Conservation (phyloP, 2,329 filamentous ascomycete genomes). For the Penicillium sp. region DNA sequence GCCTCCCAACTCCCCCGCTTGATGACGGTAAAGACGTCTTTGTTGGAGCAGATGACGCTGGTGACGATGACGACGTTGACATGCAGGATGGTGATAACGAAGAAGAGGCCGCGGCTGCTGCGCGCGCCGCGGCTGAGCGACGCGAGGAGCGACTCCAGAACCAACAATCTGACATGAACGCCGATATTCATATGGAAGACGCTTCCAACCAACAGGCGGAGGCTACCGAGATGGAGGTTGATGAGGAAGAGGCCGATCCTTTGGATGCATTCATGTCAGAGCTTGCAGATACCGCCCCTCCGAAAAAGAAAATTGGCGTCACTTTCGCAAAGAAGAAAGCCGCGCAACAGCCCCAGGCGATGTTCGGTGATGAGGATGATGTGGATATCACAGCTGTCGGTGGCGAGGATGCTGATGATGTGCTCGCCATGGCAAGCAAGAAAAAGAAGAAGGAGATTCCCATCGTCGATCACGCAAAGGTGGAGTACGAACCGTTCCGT, state of each 20-base stretch:
- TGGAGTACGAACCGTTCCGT: constrained; percentile 80
- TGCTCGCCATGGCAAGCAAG: constrained; percentile 63
- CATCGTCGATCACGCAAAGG: constrained; percentile 78
- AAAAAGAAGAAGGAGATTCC: constrained; percentile 97
- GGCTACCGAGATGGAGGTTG: constrained; percentile 42
- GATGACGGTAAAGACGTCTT: constrained; percentile 62
- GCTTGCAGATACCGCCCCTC: constrained; percentile 54
- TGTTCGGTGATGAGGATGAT: constrained; percentile 85
- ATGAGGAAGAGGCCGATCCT: constrained; percentile 73
- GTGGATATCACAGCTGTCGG: constrained; percentile 62
- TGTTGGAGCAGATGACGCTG: constrained; percentile 61
- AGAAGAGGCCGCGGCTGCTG: constrained; percentile 83
- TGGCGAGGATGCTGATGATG: constrained; percentile 64
- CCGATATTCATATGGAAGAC: constrained; percentile 51
- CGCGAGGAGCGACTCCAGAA: constrained; percentile 67
- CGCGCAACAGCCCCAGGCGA: constrained; percentile 72
- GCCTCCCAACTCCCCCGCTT: constrained; percentile 76
- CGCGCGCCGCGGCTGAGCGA: constrained; percentile 80
- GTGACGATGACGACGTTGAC: constrained; percentile 72
- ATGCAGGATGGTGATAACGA: constrained; percentile 79
- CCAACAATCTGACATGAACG: constrained; percentile 43
- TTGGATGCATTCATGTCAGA: constrained; percentile 96
- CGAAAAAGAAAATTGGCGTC: constrained; percentile 40
- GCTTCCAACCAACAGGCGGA: constrained; percentile 36
- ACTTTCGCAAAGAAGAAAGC: constrained; percentile 51